Conservation (phyloP, 208 protist genomes). For the Wallacemonas sp. region DNA sequence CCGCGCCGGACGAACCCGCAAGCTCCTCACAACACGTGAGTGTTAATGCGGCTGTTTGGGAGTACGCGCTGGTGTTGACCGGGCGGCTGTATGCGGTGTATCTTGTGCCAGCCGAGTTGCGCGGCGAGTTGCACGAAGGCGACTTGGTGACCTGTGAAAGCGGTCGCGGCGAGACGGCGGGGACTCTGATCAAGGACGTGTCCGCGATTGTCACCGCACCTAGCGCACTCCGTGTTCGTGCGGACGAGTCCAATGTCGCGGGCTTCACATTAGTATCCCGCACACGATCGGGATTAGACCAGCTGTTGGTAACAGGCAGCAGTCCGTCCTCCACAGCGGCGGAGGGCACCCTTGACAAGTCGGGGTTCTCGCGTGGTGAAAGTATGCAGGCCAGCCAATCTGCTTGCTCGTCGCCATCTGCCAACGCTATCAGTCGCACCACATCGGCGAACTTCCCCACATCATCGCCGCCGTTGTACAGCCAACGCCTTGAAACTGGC, state of each 20-base stretch:
- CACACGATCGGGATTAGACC: too few species aligned
- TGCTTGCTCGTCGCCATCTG: background rate
- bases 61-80: constrained; percentile 65
- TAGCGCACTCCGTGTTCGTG: background rate
- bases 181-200: constrained; percentile 52
- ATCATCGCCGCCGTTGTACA: constrained; percentile 11
- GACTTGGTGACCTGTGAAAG: constrained; percentile 69
- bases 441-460: background rate
- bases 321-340: background rate
- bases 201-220: constrained; percentile 22
- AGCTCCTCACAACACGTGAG: too few species aligned
- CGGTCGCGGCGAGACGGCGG: constrained; percentile 43
- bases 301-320: background rate
- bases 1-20: too few species aligned
- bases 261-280: background rate
- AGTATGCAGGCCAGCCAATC: background rate
- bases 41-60: background rate
- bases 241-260: background rate
- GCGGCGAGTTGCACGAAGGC: constrained; percentile 35
- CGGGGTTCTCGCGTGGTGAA: background rate
- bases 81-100: constrained; percentile 55
- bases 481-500: constrained; percentile 10
- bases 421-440: background rate
- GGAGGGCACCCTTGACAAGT: too few species aligned
- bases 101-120: constrained; percentile 44